Conservation (phyloP, 1,284 basidiomycete species). For the Boletus sp. region DNA sequence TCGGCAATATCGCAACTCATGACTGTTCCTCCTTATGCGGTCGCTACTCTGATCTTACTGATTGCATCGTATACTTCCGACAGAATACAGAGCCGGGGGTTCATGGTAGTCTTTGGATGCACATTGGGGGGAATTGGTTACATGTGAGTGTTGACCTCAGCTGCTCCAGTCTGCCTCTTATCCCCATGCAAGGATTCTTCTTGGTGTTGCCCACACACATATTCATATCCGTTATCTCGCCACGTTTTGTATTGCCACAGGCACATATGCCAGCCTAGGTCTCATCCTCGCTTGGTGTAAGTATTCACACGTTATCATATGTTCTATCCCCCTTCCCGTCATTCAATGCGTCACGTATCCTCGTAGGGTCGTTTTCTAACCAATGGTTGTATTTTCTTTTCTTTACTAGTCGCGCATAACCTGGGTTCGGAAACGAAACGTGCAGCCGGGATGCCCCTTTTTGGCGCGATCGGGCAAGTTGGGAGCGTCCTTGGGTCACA, state of each 20-base stretch:
- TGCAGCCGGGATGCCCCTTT: conserved; percentile 73
- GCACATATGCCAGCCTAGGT: conserved; percentile 70
- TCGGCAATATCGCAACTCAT: conserved; percentile 64
- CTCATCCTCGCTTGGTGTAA: conserved; percentile 74
- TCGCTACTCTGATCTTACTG: conserved; percentile 70
- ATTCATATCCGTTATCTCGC: conserved; percentile 65
- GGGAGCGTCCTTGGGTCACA: conserved; percentile 76
- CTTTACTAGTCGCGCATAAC: conserved; percentile 63
- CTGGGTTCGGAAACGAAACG: conserved; percentile 79
- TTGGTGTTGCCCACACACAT: conserved; percentile 39
- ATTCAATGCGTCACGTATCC: neutral
- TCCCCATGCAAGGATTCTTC: conserved; percentile 20
- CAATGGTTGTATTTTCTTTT: neutral
- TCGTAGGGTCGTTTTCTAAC: neutral
- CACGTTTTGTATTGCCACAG: conserved; percentile 69
- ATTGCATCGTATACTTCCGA: conserved; percentile 71
- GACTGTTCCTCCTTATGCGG: conserved; percentile 83
- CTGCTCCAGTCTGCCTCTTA: neutral
- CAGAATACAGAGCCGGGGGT: conserved; percentile 69
- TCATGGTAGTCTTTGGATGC: conserved; percentile 55
- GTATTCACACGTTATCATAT: conserved; percentile 28
- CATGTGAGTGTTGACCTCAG: conserved; percentile 27
- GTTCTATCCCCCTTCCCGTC: neutral
- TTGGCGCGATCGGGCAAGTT: conserved; percentile 75
- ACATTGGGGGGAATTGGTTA: conserved; percentile 66